Base-by-base conservation (phyloP, 75 land plant species). In the Picea sitchensis region DNA sequence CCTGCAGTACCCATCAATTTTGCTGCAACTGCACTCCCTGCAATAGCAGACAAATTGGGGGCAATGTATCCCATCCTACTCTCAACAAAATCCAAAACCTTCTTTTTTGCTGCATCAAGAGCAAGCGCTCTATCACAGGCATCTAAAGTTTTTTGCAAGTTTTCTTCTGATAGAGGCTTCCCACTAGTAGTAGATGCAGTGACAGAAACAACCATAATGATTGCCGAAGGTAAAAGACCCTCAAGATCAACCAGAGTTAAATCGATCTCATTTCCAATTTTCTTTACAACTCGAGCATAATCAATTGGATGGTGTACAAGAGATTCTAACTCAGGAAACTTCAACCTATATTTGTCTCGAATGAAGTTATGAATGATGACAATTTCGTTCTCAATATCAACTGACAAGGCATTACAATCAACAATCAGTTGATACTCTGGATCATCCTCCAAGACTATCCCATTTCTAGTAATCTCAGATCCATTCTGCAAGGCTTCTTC, bases 1-100 rank as follows among this genome's bases (percentile, higher is more conserved):
- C 99, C 99, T 65, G 99, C 99, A 41, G 93, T 91, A 11, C 99
- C 99, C 99, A 97, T 95, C 73, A 98, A 86, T 81, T 98, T 98
- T 3, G 98, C 94, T 64, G 99, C 99, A 75, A 95, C 98, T 61
- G 91, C 94, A 85, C 93, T 93, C 2, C 99, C 99, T 77, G 93
- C 98, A 69, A 95, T 92, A 30, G 98, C 96, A 61, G 99, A 98
- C 32, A 98, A 82, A 84, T 98, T 98, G 34, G 99, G 98, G 5
- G 99, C 99, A 80, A 95, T 93, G 83, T 87, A 91, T 21, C 94
- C 96, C 99, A 98, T 95, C 82, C 99, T 88, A 65, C 92, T 93
- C 86, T 98, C 98, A 34, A 98, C 96, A 86, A 95, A 98, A 57
- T 89, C 94, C 69, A 98, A 89, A 12, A 98, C 99, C 79, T 89